Conservation (phyloP, 148 eudicot species). For the Fagopyrum esculentum region DNA sequence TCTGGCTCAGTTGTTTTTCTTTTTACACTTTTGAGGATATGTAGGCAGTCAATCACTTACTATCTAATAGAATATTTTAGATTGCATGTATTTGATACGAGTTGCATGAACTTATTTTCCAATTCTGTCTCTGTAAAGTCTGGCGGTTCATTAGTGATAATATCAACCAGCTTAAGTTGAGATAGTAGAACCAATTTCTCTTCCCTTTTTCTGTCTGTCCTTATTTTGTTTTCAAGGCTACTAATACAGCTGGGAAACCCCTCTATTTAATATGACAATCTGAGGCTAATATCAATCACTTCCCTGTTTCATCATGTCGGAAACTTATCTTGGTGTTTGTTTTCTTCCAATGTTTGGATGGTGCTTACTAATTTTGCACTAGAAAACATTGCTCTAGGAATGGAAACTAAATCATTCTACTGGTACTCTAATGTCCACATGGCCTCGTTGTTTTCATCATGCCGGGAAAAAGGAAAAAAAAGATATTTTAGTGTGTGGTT, state of each 20-base stretch:
- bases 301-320: neutral
- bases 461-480: neutral
- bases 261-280: neutral
- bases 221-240: neutral
- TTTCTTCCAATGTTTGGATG: neutral
- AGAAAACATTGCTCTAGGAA: neutral
- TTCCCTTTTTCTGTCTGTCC: neutral
- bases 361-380: neutral
- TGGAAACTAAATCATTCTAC: neutral
- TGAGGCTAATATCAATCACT: neutral
- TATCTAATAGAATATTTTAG: neutral
- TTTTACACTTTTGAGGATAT: neutral
- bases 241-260: neutral
- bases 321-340: neutral
- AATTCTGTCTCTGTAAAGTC: neutral
- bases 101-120: neutral
- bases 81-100: neutral
- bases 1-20: neutral
- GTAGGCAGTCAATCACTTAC: neutral
- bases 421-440: neutral
- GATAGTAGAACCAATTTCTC: neutral
- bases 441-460: neutral
- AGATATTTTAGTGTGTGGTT: neutral
- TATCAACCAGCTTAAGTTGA: slow-evolving; percentile 6
- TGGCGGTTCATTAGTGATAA: neutral